Conservation (phyloP, 176 grass and related monocot genomes). For the Triticum monococcum region DNA sequence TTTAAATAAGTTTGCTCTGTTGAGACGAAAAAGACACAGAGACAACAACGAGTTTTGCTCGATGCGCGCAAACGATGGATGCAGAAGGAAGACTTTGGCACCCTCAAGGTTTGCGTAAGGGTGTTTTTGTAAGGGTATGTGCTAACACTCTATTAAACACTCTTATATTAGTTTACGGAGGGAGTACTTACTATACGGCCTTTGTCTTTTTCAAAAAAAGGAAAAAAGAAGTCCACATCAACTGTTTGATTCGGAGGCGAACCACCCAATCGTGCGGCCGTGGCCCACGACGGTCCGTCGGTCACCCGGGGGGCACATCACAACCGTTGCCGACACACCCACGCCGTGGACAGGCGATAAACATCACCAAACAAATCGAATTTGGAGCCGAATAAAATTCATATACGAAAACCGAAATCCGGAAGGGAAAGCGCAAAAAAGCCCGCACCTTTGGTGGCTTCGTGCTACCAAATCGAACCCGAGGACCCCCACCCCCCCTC, state of each 20-base stretch:
- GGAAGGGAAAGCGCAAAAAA: not conserved
- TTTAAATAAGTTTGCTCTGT: no score
- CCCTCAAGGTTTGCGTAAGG: no score
- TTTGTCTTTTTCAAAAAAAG: no score
- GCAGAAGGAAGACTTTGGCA: no score
- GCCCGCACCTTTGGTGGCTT: not conserved
- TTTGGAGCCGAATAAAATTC: not conserved
- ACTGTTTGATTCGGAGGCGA: not conserved
- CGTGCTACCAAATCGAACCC: constrained; percentile 7
- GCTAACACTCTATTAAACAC: no score
- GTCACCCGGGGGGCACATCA: not conserved
- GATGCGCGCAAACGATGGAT: accelerated
- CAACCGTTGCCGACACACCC: not conserved
- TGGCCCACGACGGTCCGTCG: not conserved
- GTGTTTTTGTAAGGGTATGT: no score
- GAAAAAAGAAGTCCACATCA: no score
- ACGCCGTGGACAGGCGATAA: not conserved
- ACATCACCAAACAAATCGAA: not conserved
- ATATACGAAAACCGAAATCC: not conserved
- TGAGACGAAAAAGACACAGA: no score
- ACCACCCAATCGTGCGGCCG: not conserved
- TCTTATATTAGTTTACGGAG: no score
- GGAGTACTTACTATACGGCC: no score
- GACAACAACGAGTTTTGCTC: no score
- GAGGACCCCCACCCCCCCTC: no score